A percentile compares a stretch with the other conserved stretches of the same genome.
Evolutionary conservation across 306 rosid genomes (phyloP).

Genomic region (Vicia sativa): DNA sequence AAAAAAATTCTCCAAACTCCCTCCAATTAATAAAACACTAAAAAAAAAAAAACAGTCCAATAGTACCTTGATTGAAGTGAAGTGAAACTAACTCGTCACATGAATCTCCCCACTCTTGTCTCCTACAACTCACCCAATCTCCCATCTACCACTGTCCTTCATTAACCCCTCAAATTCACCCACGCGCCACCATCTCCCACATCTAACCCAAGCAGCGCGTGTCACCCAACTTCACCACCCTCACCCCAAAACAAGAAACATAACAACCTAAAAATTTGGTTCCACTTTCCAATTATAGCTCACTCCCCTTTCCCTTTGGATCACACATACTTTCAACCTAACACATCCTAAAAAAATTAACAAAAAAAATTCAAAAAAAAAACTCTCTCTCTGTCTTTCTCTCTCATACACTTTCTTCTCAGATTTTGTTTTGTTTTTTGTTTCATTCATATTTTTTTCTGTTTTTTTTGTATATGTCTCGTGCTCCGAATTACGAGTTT

Average conservation of each 20-base stretch:
- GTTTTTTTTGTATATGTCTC: slow-evolving; percentile 63
- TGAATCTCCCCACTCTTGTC: slow-evolving; percentile 20
- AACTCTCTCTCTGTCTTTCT: not conserved
- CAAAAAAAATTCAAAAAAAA: not conserved
- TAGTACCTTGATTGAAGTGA: slow-evolving; percentile 31
- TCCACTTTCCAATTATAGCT: slow-evolving; percentile 40
- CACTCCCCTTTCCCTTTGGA: slow-evolving; percentile 31
- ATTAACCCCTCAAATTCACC: not conserved
- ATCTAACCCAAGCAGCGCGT: slow-evolving; percentile 31
- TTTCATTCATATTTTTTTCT: not conserved
- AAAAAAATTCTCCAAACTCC: too few relatives aligned
- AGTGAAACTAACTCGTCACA: slow-evolving; percentile 20
- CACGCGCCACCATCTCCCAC: slow-evolving; percentile 43
- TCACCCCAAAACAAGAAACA: not conserved
- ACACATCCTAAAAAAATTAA: not conserved
- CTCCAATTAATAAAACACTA: not conserved
- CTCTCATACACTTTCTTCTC: slow-evolving; percentile 9
- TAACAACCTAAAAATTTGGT: slow-evolving; percentile 42
- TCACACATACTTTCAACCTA: slow-evolving; percentile 18
- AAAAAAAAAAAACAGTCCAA: not conserved
- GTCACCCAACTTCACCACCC: not conserved
- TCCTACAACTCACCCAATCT: slow-evolving; percentile 8
- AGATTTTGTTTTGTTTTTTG: not conserved
- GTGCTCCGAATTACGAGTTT: slow-evolving; percentile 79
- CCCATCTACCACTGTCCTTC: slow-evolving; percentile 1